Evolutionary conservation across 768 basidiomycete genomes (phyloP).

Genomic region (Tylopilus rubrobrunneus): DNA sequence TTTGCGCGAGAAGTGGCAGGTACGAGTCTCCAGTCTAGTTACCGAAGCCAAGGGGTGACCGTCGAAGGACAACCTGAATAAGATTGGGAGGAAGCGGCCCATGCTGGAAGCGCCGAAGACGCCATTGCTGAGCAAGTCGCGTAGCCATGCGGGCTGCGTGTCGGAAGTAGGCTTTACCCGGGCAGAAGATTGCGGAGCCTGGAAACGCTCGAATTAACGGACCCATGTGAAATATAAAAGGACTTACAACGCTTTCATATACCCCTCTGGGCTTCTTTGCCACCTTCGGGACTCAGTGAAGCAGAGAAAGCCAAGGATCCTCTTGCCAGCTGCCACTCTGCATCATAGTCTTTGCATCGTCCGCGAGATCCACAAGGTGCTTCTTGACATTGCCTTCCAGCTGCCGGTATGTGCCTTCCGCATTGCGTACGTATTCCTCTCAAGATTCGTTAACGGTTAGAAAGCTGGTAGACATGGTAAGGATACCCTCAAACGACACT

Average conservation of each 20-base stretch:
- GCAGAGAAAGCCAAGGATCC: conserved; percentile 82
- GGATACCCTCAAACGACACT: conserved; percentile 85
- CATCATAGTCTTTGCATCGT: conserved; percentile 48
- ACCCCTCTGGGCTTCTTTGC: conserved; percentile 68
- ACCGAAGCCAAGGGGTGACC: conserved; percentile 54
- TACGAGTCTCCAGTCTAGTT: conserved; percentile 67
- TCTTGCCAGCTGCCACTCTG: conserved; percentile 54
- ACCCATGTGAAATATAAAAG: background rate
- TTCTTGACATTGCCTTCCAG: conserved; percentile 60
- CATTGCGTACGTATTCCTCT: conserved; percentile 75
- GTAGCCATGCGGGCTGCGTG: conserved; percentile 55
- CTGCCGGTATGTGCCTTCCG: conserved; percentile 72
- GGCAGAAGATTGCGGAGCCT: conserved; percentile 6
- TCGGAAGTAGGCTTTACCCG: background rate
- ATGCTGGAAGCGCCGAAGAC: conserved; percentile 37
- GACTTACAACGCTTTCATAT: conserved; percentile 22
- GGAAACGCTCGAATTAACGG: background rate
- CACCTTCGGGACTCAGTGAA: conserved; percentile 93
- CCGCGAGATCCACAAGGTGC: conserved; percentile 66
- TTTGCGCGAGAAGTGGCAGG: conserved; percentile 22
- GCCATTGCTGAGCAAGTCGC: conserved; percentile 40
- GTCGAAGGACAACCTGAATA: conserved; percentile 60
- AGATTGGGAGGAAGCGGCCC: conserved; percentile 58
- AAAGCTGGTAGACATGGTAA: conserved; percentile 90
- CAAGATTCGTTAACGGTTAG: conserved; percentile 88